A percentile compares a stretch with the other conserved stretches of the same genome.
These are phyloP conservation scores for Botrytis aclada DNA, from an alignment of 2,329 filamentous ascomycete species.

Conservation along the genomic window DNA sequence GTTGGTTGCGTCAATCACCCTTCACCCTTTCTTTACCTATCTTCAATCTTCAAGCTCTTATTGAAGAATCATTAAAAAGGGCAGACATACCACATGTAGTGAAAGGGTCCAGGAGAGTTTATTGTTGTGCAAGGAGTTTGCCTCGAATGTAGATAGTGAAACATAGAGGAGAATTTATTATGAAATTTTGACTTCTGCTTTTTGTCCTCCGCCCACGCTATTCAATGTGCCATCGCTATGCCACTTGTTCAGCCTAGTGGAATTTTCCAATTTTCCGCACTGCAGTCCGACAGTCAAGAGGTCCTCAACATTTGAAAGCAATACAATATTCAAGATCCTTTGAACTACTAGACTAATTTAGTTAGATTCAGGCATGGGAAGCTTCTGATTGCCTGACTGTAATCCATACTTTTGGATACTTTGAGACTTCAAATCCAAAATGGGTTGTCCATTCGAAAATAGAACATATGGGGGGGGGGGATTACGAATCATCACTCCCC, in stretches of 20 bases:
- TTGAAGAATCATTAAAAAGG: background rate
- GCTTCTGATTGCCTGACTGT: background rate
- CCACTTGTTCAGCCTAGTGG: background rate
- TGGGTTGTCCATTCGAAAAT: background rate
- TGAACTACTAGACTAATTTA: background rate
- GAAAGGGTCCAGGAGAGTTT: background rate
- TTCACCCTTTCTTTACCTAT: background rate
- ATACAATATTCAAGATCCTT: background rate
- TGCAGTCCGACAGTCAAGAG: background rate
- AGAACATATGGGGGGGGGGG: background rate
- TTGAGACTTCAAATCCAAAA: background rate
- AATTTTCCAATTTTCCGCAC: background rate
- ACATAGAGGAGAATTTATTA: background rate
- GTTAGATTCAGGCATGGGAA: background rate
- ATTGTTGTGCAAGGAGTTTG: background rate
- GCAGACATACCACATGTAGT: background rate
- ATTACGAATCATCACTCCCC: background rate
- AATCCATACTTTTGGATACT: background rate
- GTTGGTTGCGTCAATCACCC: background rate
- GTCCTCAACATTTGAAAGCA: background rate
- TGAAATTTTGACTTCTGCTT: no score
- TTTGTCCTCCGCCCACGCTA: background rate
- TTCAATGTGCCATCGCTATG: background rate
- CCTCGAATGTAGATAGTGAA: background rate
- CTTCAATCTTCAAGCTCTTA: background rate